phyloP scores from a whole-genome alignment of 1,284 basidiomycete genomes.

The Cutaneotrichosporon curvatum region DNA sequence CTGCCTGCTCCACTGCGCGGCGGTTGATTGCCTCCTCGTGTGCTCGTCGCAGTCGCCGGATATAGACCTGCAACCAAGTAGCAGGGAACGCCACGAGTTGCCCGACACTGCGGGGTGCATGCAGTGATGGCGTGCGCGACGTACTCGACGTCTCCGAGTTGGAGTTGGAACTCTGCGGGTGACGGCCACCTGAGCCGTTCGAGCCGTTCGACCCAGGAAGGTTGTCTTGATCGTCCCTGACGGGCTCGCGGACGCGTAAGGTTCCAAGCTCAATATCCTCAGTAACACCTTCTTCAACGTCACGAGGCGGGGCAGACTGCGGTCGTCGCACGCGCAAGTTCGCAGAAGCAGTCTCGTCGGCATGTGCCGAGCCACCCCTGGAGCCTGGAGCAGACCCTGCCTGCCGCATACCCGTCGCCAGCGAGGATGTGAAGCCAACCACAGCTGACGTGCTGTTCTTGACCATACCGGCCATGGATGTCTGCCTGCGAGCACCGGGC shows the following conservation, averaged over 20 bases:
- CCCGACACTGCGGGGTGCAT: constrained; percentile 29
- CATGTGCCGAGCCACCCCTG: background rate
- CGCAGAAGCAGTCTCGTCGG: background rate
- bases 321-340: background rate
- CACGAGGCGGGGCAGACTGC: background rate
- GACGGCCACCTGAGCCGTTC: constrained; percentile 6
- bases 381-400: constrained; percentile 5
- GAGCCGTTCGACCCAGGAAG: background rate
- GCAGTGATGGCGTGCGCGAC: constrained; percentile 37
- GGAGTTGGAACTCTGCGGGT: constrained; percentile 11
- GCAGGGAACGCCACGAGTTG: constrained; percentile 38
- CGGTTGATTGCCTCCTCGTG: constrained; percentile 43
- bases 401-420: constrained; percentile 4
- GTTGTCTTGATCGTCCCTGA: background rate
- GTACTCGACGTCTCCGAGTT: constrained; percentile 43
- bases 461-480: constrained; percentile 6
- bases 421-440: constrained; percentile 5
- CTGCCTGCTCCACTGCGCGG: constrained; percentile 36
- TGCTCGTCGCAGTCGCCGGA: constrained; percentile 39
- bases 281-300: constrained; percentile 21
- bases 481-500: background rate
- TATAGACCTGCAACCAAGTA: constrained; percentile 39
- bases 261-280: constrained; percentile 15
- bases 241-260: constrained; percentile 10
- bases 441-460: constrained; percentile 10